Base-by-base conservation (phyloP, 441 rosid genomes). In the Melastoma candidum region DNA sequence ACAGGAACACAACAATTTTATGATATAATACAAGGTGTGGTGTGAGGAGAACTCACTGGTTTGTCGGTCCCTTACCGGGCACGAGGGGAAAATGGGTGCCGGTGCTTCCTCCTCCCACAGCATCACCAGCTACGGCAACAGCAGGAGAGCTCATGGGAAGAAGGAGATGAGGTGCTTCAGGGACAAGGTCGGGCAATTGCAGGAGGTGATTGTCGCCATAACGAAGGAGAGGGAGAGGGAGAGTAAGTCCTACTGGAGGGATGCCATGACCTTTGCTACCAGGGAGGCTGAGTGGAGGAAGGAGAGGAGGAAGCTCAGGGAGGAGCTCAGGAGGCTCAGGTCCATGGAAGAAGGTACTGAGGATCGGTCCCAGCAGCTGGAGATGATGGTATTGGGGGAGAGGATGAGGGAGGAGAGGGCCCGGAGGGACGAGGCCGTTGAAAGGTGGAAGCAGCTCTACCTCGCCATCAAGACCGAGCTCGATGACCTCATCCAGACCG, bases 381-480 rank as follows among this genome's bases (percentile, higher is more conserved):
- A 59, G 64, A 1, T 69, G 60, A 70, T 53, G 48, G 7, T 47
- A 59, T 62, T 72, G 52, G 63, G 78, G 57, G 85, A 76, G 69
- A 79, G 67, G 60, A 83, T 77, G 84, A 72, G 70, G 61, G 67
- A 79, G 66, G 96, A 88, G 66, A 85, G 87, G 51, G 74, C 76
- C 0, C 53, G 77, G 59, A 59, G 89, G 47, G 95, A 88, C 60
- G 85, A 83, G 46, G 84, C 89, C 17, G 87, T 78, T 39, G 85
- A 81, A 66, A 83, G 76, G 52, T 88, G 96, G 96, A 88, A 88
- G 71, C 83, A 71, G 14, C 84, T 88, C 17, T 88, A 85, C 52
- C 87, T 81, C 32, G 77, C 92, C 60, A 85, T 88, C 65, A 88
- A 81, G 77, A 71, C 65, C 12, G 92, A 88, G 89, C 87, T 88